Conservation (phyloP, 768 basidiomycete genomes). For the Kwoniella sp. region DNA sequence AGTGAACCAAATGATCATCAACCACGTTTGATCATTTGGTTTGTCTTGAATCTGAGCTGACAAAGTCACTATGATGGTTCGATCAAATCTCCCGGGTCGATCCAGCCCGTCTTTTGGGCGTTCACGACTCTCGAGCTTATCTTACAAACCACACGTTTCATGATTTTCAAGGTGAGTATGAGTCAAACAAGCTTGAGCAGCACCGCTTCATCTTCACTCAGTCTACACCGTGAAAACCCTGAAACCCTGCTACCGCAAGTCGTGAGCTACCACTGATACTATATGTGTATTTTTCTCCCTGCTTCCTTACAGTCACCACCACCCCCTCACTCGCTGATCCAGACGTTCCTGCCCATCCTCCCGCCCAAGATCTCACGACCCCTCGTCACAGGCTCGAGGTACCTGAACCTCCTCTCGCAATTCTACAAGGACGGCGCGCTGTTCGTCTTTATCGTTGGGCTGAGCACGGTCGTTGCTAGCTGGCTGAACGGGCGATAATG, state of each 20-base stretch:
- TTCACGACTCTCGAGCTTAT: constrained; percentile 55
- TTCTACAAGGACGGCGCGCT: constrained; percentile 53
- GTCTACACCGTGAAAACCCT: too few relatives aligned
- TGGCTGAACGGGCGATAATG: constrained; percentile 15
- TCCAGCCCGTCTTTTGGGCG: constrained; percentile 57
- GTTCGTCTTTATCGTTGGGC: constrained; percentile 48
- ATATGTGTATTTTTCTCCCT: not conserved
- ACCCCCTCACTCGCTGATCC: constrained; percentile 51
- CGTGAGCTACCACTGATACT: constrained; percentile 7
- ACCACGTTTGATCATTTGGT: too few relatives aligned
- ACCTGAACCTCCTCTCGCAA: constrained; percentile 49
- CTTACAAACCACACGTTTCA: constrained; percentile 53
- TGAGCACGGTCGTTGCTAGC: constrained; percentile 30
- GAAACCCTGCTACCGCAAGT: not conserved
- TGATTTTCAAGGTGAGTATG: constrained; percentile 52
- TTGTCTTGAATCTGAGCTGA: too few relatives aligned
- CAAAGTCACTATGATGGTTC: constrained; percentile 2
- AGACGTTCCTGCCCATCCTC: constrained; percentile 54
- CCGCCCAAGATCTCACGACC: constrained; percentile 51
- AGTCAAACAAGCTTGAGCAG: not conserved
- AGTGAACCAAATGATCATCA: too few relatives aligned
- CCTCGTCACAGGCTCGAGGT: constrained; percentile 51
- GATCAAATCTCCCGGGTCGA: not conserved
- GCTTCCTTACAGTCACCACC: constrained; percentile 51
- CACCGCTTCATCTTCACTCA: too few relatives aligned